These are phyloP conservation scores for Sphaceloma murrayae DNA, from an alignment of 2,329 filamentous ascomycete species.

Conservation along the genomic window DNA sequence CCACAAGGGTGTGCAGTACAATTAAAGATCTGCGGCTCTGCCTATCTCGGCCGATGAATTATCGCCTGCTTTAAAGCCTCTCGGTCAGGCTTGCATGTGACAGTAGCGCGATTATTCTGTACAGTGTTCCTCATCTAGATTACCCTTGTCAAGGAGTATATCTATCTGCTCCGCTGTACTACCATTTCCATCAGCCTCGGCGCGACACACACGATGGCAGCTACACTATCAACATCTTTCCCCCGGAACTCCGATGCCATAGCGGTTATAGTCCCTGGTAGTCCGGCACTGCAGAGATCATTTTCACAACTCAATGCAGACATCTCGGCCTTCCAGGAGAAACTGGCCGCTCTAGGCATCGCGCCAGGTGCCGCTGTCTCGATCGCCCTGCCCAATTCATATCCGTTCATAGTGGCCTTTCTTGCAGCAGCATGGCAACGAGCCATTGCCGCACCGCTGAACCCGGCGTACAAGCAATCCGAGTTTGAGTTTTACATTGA, in stretches of 20 bases:
- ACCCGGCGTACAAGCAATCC: slow-evolving; percentile 78
- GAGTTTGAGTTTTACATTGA: slow-evolving; percentile 92
- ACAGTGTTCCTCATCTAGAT: slow-evolving; percentile 7
- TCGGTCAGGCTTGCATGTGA: background rate
- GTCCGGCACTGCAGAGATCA: slow-evolving; percentile 56
- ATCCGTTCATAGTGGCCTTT: slow-evolving; percentile 81
- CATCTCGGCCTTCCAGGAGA: slow-evolving; percentile 61
- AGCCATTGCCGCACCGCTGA: slow-evolving; percentile 74
- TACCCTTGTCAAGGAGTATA: no score
- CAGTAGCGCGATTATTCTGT: no score
- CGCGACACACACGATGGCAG: no score
- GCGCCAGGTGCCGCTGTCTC: slow-evolving; percentile 62
- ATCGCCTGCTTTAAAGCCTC: background rate
- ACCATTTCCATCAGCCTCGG: slow-evolving; percentile 2
- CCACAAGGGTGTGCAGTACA: no score
- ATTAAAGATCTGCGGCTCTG: background rate
- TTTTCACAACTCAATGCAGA: slow-evolving; percentile 59
- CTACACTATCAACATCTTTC: slow-evolving; percentile 51
- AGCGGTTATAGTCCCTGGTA: slow-evolving; percentile 66
- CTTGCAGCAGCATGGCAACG: slow-evolving; percentile 79
- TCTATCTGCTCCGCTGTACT: background rate
- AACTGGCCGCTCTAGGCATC: slow-evolving; percentile 67
- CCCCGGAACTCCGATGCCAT: slow-evolving; percentile 42
- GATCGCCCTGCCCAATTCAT: slow-evolving; percentile 74
- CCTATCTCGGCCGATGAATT: slow-evolving; percentile 10